Evolutionary conservation across 2,329 filamentous ascomycete genomes (phyloP).

Genomic region (Penicillium polonicum): DNA sequence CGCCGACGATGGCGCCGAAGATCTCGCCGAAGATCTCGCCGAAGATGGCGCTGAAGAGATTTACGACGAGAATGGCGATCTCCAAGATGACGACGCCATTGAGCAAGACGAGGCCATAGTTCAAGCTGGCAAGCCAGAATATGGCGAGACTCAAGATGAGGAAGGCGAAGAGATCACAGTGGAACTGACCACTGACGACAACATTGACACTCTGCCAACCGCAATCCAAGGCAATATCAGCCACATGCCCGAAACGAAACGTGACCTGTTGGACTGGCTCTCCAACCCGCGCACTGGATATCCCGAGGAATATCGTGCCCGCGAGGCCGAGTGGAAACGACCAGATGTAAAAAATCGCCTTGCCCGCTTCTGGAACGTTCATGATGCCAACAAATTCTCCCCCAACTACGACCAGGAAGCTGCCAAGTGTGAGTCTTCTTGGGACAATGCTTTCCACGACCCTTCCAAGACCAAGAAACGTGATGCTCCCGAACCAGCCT

Average conservation of each 20-base stretch:
- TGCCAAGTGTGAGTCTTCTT: slow-evolving; percentile 31
- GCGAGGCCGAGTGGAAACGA: slow-evolving; percentile 18
- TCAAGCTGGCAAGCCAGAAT: slow-evolving; percentile 10
- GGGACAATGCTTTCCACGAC: slow-evolving; percentile 36
- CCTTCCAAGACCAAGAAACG: slow-evolving; percentile 32
- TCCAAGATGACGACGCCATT: slow-evolving; percentile 20
- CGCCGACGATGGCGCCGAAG: slow-evolving; percentile 27
- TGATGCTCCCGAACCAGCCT: slow-evolving; percentile 23
- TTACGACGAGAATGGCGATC: slow-evolving; percentile 18
- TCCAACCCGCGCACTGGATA: slow-evolving; percentile 21
- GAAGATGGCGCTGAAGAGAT: slow-evolving; percentile 15
- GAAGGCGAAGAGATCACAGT: slow-evolving; percentile 23
- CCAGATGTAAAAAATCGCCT: slow-evolving; percentile 34
- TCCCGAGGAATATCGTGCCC: slow-evolving; percentile 19
- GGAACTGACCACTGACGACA: slow-evolving; percentile 2
- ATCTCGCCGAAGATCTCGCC: slow-evolving; percentile 22
- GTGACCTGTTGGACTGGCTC: slow-evolving; percentile 21
- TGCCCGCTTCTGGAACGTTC: slow-evolving; percentile 38
- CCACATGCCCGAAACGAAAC: not conserved
- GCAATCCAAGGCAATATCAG: slow-evolving; percentile 1
- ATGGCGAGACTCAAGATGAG: slow-evolving; percentile 13
- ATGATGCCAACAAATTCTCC: slow-evolving; percentile 37
- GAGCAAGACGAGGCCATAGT: slow-evolving; percentile 13
- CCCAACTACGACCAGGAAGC: slow-evolving; percentile 34
- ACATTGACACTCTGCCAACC: slow-evolving; percentile 2